A percentile compares a stretch with the other conserved stretches of the same genome.
Conservation (phyloP, 106 monocot genomes). For the Cymbidium sinense region DNA sequence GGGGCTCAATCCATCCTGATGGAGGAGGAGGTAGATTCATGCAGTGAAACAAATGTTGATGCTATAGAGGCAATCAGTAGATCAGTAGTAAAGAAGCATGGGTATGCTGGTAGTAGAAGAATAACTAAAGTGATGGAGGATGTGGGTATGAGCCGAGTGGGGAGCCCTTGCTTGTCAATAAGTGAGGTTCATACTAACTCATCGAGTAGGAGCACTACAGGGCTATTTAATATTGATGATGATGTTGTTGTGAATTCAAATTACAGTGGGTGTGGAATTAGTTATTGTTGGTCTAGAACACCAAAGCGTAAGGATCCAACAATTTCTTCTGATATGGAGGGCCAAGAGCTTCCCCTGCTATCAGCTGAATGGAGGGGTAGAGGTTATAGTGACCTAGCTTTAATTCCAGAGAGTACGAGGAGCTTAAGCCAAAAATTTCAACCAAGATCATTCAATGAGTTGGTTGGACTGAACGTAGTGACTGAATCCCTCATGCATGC, state of each 20-base stretch:
- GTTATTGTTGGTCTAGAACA: slow-evolving; percentile 88
- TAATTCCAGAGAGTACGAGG: slow-evolving; percentile 50
- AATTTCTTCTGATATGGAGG: slow-evolving; percentile 51
- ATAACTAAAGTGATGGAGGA: slow-evolving; percentile 15
- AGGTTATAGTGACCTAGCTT: slow-evolving; percentile 20
- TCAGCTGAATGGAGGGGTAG: slow-evolving; percentile 28
- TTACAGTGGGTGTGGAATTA: slow-evolving; percentile 77
- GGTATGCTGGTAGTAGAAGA: slow-evolving; percentile 23
- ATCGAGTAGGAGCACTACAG: slow-evolving; percentile 22
- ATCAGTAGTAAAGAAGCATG: slow-evolving; percentile 25
- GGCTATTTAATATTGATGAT: slow-evolving; percentile 27
- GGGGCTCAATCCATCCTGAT: slow-evolving; percentile 10
- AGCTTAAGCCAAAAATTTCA: slow-evolving; percentile 87
- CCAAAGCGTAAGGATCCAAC: slow-evolving; percentile 49
- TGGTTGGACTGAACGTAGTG: slow-evolving; percentile 75
- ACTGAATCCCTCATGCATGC: slow-evolving; percentile 68
- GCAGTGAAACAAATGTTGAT: slow-evolving; percentile 15
- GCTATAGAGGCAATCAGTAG: slow-evolving; percentile 13
- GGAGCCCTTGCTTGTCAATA: slow-evolving; percentile 62
- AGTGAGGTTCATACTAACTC: slow-evolving; percentile 32
- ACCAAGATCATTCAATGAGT: slow-evolving; percentile 74
- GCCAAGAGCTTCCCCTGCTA: slow-evolving; percentile 59
- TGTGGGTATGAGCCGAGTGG: slow-evolving; percentile 35
- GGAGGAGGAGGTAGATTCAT: slow-evolving; percentile 69
- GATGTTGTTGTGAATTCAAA: slow-evolving; percentile 52